Percentiles rank a stretch among this genome's conserved stretches.
Conservation (phyloP, 345 rosid species). For the Ricinus communis region DNA sequence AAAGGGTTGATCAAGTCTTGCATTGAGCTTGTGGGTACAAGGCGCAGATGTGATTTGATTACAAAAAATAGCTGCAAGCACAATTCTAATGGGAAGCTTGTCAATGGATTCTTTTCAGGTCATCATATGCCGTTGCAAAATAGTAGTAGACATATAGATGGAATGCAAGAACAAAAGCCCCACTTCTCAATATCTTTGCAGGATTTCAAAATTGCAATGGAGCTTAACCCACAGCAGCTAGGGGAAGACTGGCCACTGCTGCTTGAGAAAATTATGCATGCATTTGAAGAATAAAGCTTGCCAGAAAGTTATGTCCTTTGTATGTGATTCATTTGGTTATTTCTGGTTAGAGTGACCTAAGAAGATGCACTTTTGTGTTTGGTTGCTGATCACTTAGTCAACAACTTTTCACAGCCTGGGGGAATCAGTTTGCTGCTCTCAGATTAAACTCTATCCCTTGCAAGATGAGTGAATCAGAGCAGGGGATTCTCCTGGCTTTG, state of each 20-base stretch:
- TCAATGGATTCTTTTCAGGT: conserved; percentile 32
- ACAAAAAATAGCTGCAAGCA: conserved; percentile 20
- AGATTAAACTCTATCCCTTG: conserved; percentile 6
- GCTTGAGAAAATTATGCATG: conserved; percentile 42
- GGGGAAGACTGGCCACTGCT: conserved; percentile 52
- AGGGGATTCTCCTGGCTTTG: conserved; percentile 10
- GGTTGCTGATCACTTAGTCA: conserved; percentile 1
- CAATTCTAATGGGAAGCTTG: conserved; percentile 24
- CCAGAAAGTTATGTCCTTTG: neutral
- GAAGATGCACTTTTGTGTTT: conserved; percentile 9
- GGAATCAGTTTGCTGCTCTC: conserved; percentile 14
- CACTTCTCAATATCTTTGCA: conserved; percentile 26
- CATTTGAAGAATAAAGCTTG: conserved; percentile 25
- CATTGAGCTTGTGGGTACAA: conserved; percentile 34
- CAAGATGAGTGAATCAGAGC: conserved; percentile 10
- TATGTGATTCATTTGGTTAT: conserved; percentile 14
- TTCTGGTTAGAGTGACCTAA: conserved; percentile 19
- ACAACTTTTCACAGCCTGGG: conserved; percentile 2
- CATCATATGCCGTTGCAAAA: conserved; percentile 22
- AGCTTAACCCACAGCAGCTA: conserved; percentile 50
- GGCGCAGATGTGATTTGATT: conserved; percentile 24
- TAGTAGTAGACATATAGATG: conserved; percentile 13
- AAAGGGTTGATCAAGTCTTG: conserved; percentile 47
- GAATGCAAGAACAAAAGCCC: conserved; percentile 25
- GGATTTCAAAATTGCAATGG: conserved; percentile 44